These are phyloP conservation scores for Ailanthus altissimus DNA, from an alignment of 345 rosid genomes.

Conservation along the genomic window DNA sequence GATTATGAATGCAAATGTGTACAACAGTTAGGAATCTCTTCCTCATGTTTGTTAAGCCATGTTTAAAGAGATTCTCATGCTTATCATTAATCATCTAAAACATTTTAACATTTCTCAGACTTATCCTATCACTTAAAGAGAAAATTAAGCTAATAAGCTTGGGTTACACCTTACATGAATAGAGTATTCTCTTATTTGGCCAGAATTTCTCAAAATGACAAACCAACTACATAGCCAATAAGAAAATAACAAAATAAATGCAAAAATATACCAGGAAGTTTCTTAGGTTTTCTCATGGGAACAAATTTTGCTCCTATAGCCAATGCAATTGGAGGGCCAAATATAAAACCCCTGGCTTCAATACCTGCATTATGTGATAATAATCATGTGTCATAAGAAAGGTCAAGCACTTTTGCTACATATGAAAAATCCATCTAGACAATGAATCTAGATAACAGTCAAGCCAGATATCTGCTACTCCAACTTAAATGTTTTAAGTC, in stretches of 20 bases:
- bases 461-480: neutral
- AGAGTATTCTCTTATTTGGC: neutral
- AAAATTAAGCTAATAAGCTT: neutral
- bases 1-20: neutral
- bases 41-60: neutral
- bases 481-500: neutral
- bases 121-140: neutral
- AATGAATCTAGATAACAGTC: neutral
- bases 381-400: neutral
- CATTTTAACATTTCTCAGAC: neutral
- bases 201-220: neutral
- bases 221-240: neutral
- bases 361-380: slow-evolving; percentile 50
- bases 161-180: neutral
- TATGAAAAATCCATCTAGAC: neutral
- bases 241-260: neutral
- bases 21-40: neutral
- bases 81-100: neutral
- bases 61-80: neutral
- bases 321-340: slow-evolving; percentile 98
- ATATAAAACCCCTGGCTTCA: slow-evolving; percentile 98
- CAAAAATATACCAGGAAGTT: slow-evolving; percentile 73
- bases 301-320: slow-evolving; percentile 99
- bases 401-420: neutral
- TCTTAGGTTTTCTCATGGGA: slow-evolving; percentile 96